These are phyloP conservation scores for Jatropha curcas DNA, from an alignment of 345 rosid species.

Conservation along the genomic window DNA sequence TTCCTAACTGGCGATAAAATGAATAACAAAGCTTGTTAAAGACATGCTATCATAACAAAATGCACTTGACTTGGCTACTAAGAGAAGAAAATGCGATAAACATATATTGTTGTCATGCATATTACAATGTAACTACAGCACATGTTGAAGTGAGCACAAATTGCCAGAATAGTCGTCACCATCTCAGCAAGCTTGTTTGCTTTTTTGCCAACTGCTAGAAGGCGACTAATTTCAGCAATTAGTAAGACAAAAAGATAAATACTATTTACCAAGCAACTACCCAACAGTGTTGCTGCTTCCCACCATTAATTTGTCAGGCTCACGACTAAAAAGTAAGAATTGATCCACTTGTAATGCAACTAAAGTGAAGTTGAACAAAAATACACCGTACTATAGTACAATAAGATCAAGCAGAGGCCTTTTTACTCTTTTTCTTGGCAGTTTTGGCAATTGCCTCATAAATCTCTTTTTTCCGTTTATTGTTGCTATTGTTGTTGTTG, in stretches of 20 bases:
- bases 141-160: not conserved
- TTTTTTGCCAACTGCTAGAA: not conserved
- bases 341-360: slow-evolving; percentile 4
- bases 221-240: not conserved
- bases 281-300: not conserved
- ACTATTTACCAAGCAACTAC: not conserved
- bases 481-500: slow-evolving; percentile 24
- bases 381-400: not conserved
- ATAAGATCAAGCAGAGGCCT: slow-evolving; percentile 37
- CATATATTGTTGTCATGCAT: not conserved
- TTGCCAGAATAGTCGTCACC: not conserved
- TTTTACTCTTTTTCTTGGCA: slow-evolving; percentile 50
- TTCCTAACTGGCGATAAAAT: not conserved
- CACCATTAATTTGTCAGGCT: not conserved
- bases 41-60: not conserved
- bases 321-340: not conserved
- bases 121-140: not conserved
- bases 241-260: not conserved
- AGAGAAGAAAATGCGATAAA: not conserved
- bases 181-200: not conserved
- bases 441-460: slow-evolving; percentile 43
- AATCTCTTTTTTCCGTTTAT: slow-evolving; percentile 52
- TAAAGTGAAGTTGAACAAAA: slow-evolving; percentile 1
- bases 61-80: not conserved
- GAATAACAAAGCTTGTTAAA: not conserved